Conservation (phyloP, 768 basidiomycete genomes). For the Lentinula detonsa region DNA sequence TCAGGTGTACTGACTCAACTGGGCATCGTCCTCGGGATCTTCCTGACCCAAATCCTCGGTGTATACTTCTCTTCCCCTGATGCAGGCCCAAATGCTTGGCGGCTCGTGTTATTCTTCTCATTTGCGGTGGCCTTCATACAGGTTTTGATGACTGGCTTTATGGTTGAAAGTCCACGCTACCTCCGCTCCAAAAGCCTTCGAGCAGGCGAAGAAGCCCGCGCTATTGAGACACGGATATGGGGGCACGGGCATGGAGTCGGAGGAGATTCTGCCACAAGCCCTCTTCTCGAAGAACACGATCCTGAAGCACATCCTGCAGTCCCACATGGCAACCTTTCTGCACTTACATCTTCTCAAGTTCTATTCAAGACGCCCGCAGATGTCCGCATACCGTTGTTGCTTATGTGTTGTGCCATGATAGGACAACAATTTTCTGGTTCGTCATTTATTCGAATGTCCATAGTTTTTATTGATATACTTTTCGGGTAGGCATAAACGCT, state of each 20-base stretch:
- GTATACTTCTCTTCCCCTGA: slow-evolving; percentile 62
- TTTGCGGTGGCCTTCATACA: slow-evolving; percentile 50
- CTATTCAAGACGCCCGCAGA: slow-evolving; percentile 37
- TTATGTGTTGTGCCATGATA: slow-evolving; percentile 66
- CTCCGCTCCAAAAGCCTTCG: slow-evolving; percentile 36
- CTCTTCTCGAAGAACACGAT: slow-evolving; percentile 18
- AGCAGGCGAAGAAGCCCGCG: slow-evolving; percentile 41
- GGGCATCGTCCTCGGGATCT: slow-evolving; percentile 79
- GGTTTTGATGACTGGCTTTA: slow-evolving; percentile 41
- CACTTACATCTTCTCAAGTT: slow-evolving; percentile 47
- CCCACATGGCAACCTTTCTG: slow-evolving; percentile 8
- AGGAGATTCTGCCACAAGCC: neutral
- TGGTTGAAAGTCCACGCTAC: slow-evolving; percentile 73
- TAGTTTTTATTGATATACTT: slow-evolving; percentile 5
- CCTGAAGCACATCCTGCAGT: slow-evolving; percentile 20
- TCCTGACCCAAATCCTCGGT: slow-evolving; percentile 79
- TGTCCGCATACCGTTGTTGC: slow-evolving; percentile 55
- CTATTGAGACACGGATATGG: slow-evolving; percentile 51
- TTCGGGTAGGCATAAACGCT: slow-evolving; percentile 63
- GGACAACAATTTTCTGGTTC: slow-evolving; percentile 76
- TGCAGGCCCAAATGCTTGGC: slow-evolving; percentile 68
- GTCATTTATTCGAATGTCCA: slow-evolving; percentile 2
- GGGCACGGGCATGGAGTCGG: slow-evolving; percentile 15
- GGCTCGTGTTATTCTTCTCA: slow-evolving; percentile 63
- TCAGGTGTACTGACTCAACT: slow-evolving; percentile 78